A percentile compares a stretch with the other conserved stretches of the same genome.
These are phyloP conservation scores for Arthrobotrys conoides DNA, from an alignment of 2,329 filamentous ascomycete genomes.

Conservation along the genomic window DNA sequence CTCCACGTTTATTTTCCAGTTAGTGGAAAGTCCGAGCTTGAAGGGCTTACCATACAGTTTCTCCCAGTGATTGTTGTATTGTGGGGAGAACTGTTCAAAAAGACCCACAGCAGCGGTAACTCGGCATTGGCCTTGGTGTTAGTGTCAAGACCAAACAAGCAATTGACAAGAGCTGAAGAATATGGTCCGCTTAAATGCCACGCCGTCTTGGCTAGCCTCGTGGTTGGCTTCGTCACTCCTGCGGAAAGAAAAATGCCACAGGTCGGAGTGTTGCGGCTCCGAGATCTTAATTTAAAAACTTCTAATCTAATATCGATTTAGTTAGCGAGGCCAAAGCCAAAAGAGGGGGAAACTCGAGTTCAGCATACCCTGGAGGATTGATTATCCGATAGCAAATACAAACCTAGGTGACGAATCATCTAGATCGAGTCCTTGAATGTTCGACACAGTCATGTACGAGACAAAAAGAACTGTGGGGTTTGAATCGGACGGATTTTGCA, in stretches of 20 bases:
- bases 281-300: not conserved
- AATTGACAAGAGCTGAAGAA: slow-evolving; percentile 25
- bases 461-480: not conserved
- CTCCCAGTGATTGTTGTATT: slow-evolving; percentile 1
- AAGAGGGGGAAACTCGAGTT: not conserved
- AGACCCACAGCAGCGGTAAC: slow-evolving; percentile 37
- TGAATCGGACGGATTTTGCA: slow-evolving; percentile 5
- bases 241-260: not conserved
- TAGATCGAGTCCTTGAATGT: not conserved
- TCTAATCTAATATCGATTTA: no score
- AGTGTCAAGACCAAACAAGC: slow-evolving; percentile 21
- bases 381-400: not conserved
- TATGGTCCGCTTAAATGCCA: slow-evolving; percentile 56
- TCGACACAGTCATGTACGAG: not conserved
- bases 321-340: not conserved
- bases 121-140: slow-evolving; percentile 28
- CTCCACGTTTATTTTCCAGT: slow-evolving; percentile 13
- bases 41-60: slow-evolving; percentile 2
- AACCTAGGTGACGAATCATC: not conserved
- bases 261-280: slow-evolving; percentile 26
- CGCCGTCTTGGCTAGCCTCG: slow-evolving; percentile 40
- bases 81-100: slow-evolving; percentile 27
- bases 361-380: slow-evolving; percentile 6
- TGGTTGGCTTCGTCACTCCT: not conserved
- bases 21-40: slow-evolving; percentile 36